phyloP scores from a whole-genome alignment of 306 rosid species.

The Malus asiatica region DNA sequence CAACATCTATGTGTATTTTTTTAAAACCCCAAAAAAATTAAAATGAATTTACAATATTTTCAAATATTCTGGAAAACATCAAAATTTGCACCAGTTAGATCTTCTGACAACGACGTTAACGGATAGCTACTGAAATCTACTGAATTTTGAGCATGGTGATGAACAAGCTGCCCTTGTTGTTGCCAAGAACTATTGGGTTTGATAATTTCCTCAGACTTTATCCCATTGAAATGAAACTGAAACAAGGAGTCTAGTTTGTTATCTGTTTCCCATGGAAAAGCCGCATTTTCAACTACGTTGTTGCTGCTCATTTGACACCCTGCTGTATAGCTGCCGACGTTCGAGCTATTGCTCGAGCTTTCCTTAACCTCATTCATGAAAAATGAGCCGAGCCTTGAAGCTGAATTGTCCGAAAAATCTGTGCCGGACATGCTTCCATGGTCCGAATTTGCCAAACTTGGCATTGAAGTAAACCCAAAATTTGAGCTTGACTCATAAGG shows the following conservation, averaged over 20 bases:
- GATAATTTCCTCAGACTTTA: conserved; percentile 53
- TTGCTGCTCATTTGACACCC: conserved; percentile 39
- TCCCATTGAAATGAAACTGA: conserved; percentile 47
- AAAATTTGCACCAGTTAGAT: conserved; percentile 64
- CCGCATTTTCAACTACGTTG: conserved; percentile 39
- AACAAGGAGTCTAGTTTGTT: conserved; percentile 48
- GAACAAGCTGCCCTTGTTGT: conserved; percentile 19
- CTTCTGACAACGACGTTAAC: conserved; percentile 65
- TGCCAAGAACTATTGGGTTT: conserved; percentile 45
- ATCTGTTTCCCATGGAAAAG: conserved; percentile 58
- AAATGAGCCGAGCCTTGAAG: conserved; percentile 42
- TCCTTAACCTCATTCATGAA: conserved; percentile 64
- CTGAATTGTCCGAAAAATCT: conserved; percentile 68
- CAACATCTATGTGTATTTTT: conserved; percentile 49
- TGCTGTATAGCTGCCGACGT: conserved; percentile 44
- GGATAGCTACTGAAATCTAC: conserved; percentile 79
- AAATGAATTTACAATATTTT: conserved; percentile 36
- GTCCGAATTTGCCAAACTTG: conserved; percentile 69
- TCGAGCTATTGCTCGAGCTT: conserved; percentile 83
- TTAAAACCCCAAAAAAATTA: conserved; percentile 6
- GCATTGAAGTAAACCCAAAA: conserved; percentile 59
- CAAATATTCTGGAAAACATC: conserved; percentile 73
- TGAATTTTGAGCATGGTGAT: conserved; percentile 31
- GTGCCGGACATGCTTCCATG: conserved; percentile 47
- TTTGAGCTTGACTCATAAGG: conserved; percentile 28